A percentile compares a stretch with the other conserved stretches of the same genome.
Conservation (phyloP, 768 basidiomycete genomes). For the Suillus decipiens region DNA sequence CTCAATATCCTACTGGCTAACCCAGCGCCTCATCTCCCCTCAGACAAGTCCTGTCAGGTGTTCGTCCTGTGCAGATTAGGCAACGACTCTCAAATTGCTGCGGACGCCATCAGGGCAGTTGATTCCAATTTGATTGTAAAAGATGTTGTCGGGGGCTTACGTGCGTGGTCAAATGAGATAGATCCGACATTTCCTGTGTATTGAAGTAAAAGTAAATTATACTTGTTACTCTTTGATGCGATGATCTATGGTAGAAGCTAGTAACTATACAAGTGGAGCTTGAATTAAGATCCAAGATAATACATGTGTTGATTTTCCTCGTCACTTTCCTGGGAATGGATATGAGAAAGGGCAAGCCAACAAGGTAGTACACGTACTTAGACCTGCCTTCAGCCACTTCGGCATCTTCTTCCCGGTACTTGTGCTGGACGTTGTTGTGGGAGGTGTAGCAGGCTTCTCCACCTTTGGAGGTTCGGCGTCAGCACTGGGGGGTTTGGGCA, state of each 20-base stretch:
- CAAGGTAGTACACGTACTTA: conserved; percentile 43
- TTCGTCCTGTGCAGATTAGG: conserved; percentile 85
- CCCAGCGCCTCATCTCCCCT: conserved; percentile 49
- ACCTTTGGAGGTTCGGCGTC: conserved; percentile 25
- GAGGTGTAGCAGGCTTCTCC: conserved; percentile 12
- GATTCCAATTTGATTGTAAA: conserved; percentile 40
- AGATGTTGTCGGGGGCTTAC: conserved; percentile 81
- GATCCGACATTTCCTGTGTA: conserved; percentile 83
- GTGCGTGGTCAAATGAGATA: conserved; percentile 75
- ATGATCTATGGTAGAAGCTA: conserved; percentile 1
- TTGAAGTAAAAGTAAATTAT: conserved; percentile 35
- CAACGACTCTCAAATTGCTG: conserved; percentile 93
- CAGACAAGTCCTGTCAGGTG: conserved; percentile 25
- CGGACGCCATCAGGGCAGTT: conserved; percentile 40
- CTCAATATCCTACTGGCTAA: conserved; percentile 62
- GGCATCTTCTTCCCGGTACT: conserved; percentile 60
- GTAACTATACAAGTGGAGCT: conserved; percentile 7
- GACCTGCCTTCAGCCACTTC: conserved; percentile 76
- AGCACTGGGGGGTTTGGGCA: conserved; percentile 57
- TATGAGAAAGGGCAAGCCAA: not conserved
- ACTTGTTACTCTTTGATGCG: not conserved
- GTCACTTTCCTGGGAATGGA: conserved; percentile 23
- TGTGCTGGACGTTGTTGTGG: conserved; percentile 15
- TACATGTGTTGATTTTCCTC: conserved; percentile 32
- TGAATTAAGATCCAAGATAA: conserved; percentile 7